Base-by-base conservation (phyloP, 2,329 filamentous ascomycete genomes). In the Verticillium alfalfae region DNA sequence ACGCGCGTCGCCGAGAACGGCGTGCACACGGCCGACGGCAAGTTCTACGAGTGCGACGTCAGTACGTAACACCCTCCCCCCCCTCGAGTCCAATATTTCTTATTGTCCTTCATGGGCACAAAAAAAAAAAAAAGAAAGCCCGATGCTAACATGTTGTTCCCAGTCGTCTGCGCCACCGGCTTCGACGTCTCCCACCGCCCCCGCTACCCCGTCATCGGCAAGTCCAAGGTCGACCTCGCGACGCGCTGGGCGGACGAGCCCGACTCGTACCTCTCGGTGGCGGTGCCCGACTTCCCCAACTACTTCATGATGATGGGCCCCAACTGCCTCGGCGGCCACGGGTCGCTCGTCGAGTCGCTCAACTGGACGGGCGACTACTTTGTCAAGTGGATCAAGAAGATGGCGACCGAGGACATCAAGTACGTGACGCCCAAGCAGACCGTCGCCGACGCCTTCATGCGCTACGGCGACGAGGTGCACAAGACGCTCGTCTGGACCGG, bases 231-330 rank as follows among this genome's bases (percentile, higher is more conserved):
- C 39, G 74, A 79, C 52, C 71, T 87, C 5, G 75, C 82, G 18
- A 73, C 84, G 37, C 71, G 79, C 1, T 87, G 85, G 84, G 74
- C 80, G 2, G 69, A 70, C 15, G 68, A 70, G 26, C 69, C 70
- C 3, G 68, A 71, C 37, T 68, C 69, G 0, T 72, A 72, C 58
- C 38, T 72, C 18, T 70, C 66, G 1, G 69, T 73, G 1, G 68
- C 71, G 0, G 67, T 70, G 1, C 71, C 70, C 1, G 66, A 68
- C 3, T 70, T 72, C 38, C 71, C 71, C 37, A 73, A 73, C 56
- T 72, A 71, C 61, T 73, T 73, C 60, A 69, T 65, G 36, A 64
- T 66, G 64, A 61, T 65, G 59, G 65, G 65, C 9, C 65, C 65
- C 16, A 66, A 66, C 57, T 64, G 63, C 57, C 62, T 62, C 15